phyloP scores from a whole-genome alignment of 2,329 filamentous ascomycete species.

The Cylindrodendrum hubeiense region DNA sequence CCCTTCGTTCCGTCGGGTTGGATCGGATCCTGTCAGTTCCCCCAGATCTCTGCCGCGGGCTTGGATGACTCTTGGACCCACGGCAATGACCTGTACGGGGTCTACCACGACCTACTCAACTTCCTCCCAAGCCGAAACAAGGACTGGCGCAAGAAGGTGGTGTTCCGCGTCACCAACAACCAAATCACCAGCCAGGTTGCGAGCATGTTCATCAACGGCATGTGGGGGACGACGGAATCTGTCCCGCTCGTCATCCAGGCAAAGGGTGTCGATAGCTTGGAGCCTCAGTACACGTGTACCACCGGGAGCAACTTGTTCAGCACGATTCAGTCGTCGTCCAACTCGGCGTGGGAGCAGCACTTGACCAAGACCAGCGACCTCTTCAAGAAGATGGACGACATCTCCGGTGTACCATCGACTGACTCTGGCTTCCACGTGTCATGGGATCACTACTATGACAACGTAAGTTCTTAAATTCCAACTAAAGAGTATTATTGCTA shows the following conservation, averaged over 20 bases:
- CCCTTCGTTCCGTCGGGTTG: slow-evolving; percentile 76
- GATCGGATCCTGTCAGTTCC: slow-evolving; percentile 82
- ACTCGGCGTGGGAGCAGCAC: slow-evolving; percentile 72
- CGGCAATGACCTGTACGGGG: slow-evolving; percentile 80
- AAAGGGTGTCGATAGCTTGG: slow-evolving; percentile 75
- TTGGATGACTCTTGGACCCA: slow-evolving; percentile 82
- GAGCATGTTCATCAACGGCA: slow-evolving; percentile 78
- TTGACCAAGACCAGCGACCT: slow-evolving; percentile 67
- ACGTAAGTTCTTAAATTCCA: slow-evolving; percentile 47
- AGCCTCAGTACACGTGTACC: slow-evolving; percentile 78
- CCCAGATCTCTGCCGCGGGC: slow-evolving; percentile 80
- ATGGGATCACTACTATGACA: slow-evolving; percentile 89
- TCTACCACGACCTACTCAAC: slow-evolving; percentile 77
- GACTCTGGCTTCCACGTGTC: slow-evolving; percentile 75
- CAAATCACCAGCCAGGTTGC: slow-evolving; percentile 86
- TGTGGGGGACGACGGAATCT: slow-evolving; percentile 65
- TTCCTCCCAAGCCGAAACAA: slow-evolving; percentile 71
- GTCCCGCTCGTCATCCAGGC: slow-evolving; percentile 64
- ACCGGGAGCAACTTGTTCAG: slow-evolving; percentile 58
- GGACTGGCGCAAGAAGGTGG: slow-evolving; percentile 59
- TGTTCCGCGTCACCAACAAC: slow-evolving; percentile 84
- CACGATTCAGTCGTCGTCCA: slow-evolving; percentile 57
- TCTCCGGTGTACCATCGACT: slow-evolving; percentile 72
- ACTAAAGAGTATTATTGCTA: too few relatives aligned
- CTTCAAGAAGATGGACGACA: slow-evolving; percentile 71